Percentiles rank a stretch among this genome's conserved stretches.
phyloP scores from a whole-genome alignment of 805 yeast species.

The Saccharomyces paradoxus region DNA sequence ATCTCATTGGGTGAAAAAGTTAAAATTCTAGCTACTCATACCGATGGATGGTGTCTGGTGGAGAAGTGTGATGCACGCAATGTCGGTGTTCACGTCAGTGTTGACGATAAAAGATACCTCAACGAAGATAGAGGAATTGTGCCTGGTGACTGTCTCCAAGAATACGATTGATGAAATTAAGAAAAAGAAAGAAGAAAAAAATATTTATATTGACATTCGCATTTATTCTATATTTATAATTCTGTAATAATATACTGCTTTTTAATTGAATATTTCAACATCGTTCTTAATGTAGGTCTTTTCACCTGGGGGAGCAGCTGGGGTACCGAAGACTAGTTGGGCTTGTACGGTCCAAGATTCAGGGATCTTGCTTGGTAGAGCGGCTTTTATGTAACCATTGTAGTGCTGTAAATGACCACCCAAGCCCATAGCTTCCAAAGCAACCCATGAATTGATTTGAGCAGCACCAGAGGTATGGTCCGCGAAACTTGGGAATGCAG shows the following conservation, averaged over 20 bases:
- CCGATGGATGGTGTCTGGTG: conserved; percentile 40
- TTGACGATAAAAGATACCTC: conserved; percentile 19
- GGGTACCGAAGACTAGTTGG: conserved; percentile 45
- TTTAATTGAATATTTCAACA: conserved; percentile 31
- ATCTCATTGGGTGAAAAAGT: conserved; percentile 29
- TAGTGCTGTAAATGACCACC: conserved; percentile 50
- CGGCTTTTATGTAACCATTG: conserved; percentile 37
- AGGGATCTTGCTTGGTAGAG: conserved; percentile 35
- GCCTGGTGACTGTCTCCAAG: conserved; percentile 32
- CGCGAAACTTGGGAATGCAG: conserved; percentile 42
- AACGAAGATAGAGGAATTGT: conserved; percentile 35
- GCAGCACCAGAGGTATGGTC: conserved; percentile 43
- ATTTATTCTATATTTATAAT: neutral
- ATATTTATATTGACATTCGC: neutral
- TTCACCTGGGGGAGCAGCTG: conserved; percentile 31
- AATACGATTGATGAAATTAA: neutral
- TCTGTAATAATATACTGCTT: neutral
- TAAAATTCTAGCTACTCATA: conserved; percentile 33
- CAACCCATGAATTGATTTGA: conserved; percentile 44
- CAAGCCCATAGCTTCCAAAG: conserved; percentile 36
- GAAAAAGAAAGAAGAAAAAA: neutral
- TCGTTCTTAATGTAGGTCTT: conserved; percentile 38
- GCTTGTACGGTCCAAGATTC: conserved; percentile 39
- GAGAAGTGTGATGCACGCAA: conserved; percentile 26
- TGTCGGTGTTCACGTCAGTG: neutral